A percentile compares a stretch with the other conserved stretches of the same genome.
Evolutionary conservation across 2,329 filamentous ascomycete species (phyloP).

Genomic region (Scolecobasidium constrictum): DNA sequence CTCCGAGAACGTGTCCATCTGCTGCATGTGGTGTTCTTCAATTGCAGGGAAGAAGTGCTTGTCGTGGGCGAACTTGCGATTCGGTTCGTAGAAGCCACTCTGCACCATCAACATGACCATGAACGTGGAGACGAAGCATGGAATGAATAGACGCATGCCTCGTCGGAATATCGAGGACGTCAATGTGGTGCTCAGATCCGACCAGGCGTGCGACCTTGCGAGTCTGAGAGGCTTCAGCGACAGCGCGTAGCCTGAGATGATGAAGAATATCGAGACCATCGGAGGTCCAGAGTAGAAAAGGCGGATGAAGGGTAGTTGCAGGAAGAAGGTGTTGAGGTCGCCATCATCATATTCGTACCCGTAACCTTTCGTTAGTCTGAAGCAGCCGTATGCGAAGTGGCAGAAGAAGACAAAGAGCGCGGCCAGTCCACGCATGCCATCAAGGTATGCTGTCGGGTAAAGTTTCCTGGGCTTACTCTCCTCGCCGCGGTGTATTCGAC

Average conservation of each 20-base stretch:
- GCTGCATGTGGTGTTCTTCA: slow-evolving; percentile 12
- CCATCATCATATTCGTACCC: slow-evolving; percentile 39
- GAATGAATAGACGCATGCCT: slow-evolving; percentile 14
- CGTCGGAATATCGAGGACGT: slow-evolving; percentile 15
- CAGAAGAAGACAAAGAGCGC: slow-evolving; percentile 47
- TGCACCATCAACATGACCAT: slow-evolving; percentile 11
- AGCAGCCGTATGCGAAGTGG: slow-evolving; percentile 41
- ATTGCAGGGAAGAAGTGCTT: slow-evolving; percentile 11
- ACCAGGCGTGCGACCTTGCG: slow-evolving; percentile 17
- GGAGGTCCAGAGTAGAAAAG: slow-evolving; percentile 45
- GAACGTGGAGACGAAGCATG: slow-evolving; percentile 14
- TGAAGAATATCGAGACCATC: slow-evolving; percentile 51
- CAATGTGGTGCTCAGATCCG: slow-evolving; percentile 17
- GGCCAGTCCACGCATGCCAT: slow-evolving; percentile 47
- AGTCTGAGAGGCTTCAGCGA: slow-evolving; percentile 28
- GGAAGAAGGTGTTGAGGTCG: slow-evolving; percentile 30
- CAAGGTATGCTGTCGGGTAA: slow-evolving; percentile 46
- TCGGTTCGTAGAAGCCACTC: slow-evolving; percentile 10
- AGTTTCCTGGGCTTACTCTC: slow-evolving; percentile 26
- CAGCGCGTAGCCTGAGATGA: slow-evolving; percentile 51
- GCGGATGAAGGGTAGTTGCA: slow-evolving; percentile 44
- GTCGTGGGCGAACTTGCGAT: slow-evolving; percentile 11
- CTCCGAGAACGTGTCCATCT: slow-evolving; percentile 10
- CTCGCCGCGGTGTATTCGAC: slow-evolving; percentile 31
- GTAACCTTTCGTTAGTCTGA: slow-evolving; percentile 32